Conservation (phyloP, 2,329 filamentous ascomycete genomes). For the Ramichloridium luteum region DNA sequence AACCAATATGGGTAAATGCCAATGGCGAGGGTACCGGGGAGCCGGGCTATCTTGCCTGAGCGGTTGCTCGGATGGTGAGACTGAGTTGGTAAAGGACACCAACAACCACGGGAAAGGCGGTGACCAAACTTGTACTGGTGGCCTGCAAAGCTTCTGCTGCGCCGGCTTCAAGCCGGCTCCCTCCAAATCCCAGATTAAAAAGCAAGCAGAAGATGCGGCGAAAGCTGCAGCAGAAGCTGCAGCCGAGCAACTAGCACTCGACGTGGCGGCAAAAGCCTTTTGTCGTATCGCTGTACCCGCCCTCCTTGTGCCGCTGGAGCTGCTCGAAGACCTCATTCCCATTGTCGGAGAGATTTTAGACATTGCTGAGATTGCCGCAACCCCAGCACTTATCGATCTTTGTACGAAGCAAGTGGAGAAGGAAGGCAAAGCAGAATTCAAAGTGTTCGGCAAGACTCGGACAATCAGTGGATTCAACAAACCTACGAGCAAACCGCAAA, state of each 20-base stretch:
- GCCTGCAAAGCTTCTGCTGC: conserved; percentile 15
- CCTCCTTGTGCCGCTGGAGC: conserved; percentile 13
- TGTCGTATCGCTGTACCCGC: conserved; percentile 26
- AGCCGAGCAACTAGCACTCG: conserved; percentile 22
- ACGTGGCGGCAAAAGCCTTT: conserved; percentile 27
- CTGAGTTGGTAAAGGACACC: conserved; percentile 20
- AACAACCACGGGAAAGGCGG: conserved; percentile 19
- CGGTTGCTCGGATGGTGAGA: conserved; percentile 23
- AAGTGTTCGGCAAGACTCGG: too few relatives aligned
- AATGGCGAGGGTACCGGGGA: conserved; percentile 21
- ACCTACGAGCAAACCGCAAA: too few relatives aligned
- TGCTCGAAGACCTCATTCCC: conserved; percentile 6
- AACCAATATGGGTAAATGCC: conserved; percentile 17
- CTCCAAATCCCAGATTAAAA: conserved; percentile 7
- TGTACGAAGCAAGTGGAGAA: too few relatives aligned
- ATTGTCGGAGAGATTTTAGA: conserved; percentile 3
- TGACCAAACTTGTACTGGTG: conserved; percentile 23
- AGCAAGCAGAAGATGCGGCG: conserved; percentile 16
- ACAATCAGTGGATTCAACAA: too few relatives aligned
- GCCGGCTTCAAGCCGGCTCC: conserved; percentile 21
- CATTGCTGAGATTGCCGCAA: not conserved
- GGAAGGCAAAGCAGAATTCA: too few relatives aligned
- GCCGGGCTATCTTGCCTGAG: conserved; percentile 19
- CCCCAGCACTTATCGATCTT: conserved; percentile 1
- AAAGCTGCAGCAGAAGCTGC: conserved; percentile 17